A percentile compares a stretch with the other conserved stretches of the same genome.
Conservation (phyloP, 257 asterid species). For the Craterostigma plantagineum region DNA sequence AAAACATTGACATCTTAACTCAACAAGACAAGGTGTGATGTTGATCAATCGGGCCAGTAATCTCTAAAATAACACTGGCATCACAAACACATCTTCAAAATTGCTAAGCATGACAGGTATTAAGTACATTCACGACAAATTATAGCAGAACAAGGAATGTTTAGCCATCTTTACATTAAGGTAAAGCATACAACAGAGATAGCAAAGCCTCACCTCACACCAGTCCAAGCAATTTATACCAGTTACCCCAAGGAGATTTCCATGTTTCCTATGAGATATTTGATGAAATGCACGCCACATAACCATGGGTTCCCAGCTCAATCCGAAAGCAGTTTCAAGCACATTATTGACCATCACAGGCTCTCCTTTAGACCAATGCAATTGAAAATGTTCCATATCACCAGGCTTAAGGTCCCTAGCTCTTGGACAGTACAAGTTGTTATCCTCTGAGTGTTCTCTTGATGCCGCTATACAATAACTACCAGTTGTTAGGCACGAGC, state of each 20-base stretch:
- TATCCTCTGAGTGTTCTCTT: slow-evolving; percentile 38
- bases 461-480: slow-evolving; percentile 39
- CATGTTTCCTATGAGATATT: slow-evolving; percentile 23
- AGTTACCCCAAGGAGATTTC: slow-evolving; percentile 26
- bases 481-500: slow-evolving; percentile 27
- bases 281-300: slow-evolving; percentile 95
- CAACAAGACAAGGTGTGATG: too few relatives aligned
- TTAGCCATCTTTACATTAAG: background rate
- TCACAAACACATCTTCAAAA: too few relatives aligned
- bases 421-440: slow-evolving; percentile 44
- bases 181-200: background rate
- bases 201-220: slow-evolving; percentile 44
- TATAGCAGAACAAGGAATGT: too few relatives aligned
- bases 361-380: slow-evolving; percentile 73
- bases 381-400: slow-evolving; percentile 56
- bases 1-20: too few relatives aligned
- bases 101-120: too few relatives aligned
- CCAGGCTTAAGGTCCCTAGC: slow-evolving; percentile 32
- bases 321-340: slow-evolving; percentile 50
- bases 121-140: too few relatives aligned
- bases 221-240: slow-evolving; percentile 75
- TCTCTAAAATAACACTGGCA: too few relatives aligned
- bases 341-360: slow-evolving; percentile 74
- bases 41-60: too few relatives aligned
- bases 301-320: slow-evolving; percentile 99